These are phyloP conservation scores for Pyrenophora tritici-repentis DNA, from an alignment of 2,329 filamentous ascomycete species.

Conservation along the genomic window DNA sequence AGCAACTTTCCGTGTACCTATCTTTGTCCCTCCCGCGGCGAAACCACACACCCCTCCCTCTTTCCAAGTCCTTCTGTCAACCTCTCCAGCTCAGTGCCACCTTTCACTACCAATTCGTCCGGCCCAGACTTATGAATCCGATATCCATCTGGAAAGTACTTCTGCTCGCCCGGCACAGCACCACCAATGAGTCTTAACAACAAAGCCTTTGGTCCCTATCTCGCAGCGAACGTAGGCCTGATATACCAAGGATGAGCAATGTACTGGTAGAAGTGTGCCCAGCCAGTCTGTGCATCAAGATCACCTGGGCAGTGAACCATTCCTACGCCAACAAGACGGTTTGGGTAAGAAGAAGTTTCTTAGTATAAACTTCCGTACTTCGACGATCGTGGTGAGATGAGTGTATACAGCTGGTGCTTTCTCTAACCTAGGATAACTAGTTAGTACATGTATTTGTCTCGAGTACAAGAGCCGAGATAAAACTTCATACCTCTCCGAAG, in stretches of 20 bases:
- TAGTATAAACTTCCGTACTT: conserved; percentile 60
- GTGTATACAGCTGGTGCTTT: too few relatives aligned
- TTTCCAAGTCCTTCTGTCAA: background rate
- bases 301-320: conserved; percentile 33
- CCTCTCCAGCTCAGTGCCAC: conserved; percentile 19
- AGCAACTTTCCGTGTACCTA: too few relatives aligned
- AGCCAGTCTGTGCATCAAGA: conserved; percentile 49
- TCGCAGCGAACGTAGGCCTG: conserved; percentile 20
- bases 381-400: conserved; percentile 42
- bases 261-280: conserved; percentile 24
- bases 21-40: background rate
- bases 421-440: too few relatives aligned
- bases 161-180: conserved; percentile 66
- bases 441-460: too few relatives aligned
- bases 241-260: conserved; percentile 41
- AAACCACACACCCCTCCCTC: background rate
- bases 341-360: conserved; percentile 67
- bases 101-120: conserved; percentile 56
- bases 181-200: conserved; percentile 60
- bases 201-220: conserved; percentile 24
- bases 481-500: too few relatives aligned
- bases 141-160: conserved; percentile 59
- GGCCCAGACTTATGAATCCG: conserved; percentile 67
- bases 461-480: too few relatives aligned
- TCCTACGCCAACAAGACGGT: conserved; percentile 45